These are phyloP conservation scores for Leishmania amazonensis DNA, from an alignment of 208 protist genomes.

Conservation along the genomic window DNA sequence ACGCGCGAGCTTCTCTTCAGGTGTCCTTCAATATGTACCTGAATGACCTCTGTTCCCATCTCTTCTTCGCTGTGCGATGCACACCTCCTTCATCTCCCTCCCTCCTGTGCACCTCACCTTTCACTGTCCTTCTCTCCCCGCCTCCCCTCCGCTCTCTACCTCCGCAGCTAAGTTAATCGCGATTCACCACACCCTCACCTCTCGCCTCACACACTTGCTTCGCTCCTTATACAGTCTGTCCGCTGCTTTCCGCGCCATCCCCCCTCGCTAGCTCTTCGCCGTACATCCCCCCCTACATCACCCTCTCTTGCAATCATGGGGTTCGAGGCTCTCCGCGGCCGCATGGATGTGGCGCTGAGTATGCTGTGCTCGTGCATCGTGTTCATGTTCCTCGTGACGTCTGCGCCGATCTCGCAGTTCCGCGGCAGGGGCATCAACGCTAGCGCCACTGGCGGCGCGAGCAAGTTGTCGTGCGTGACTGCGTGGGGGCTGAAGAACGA, in stretches of 20 bases:
- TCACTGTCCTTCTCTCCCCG: not conserved
- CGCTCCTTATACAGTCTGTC: not conserved
- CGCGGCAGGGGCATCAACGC: constrained; percentile 33
- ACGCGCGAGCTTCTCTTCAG: not conserved
- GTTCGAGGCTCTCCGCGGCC: constrained; percentile 48
- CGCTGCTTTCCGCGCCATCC: not conserved
- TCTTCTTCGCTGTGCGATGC: not conserved
- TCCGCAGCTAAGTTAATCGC: constrained; percentile 1
- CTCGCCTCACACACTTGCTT: constrained; percentile 3
- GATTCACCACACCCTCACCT: not conserved
- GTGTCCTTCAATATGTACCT: too few relatives aligned
- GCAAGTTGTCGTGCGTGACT: constrained; percentile 51
- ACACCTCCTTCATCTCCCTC: not conserved
- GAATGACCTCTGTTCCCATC: not conserved
- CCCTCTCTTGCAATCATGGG: constrained; percentile 38
- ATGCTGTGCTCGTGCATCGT: constrained; percentile 51
- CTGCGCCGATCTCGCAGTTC: constrained; percentile 61
- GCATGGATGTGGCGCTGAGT: constrained; percentile 40
- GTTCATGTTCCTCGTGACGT: constrained; percentile 55
- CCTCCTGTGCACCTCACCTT: not conserved
- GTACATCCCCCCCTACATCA: constrained; percentile 1
- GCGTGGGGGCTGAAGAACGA: constrained; percentile 61
- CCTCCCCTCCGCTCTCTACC: not conserved
- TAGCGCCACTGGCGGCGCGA: constrained; percentile 8
- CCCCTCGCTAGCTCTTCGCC: not conserved